Evolutionary conservation across 2,329 filamentous ascomycete species (phyloP).

Genomic region (Clonostachys chloroleuca): DNA sequence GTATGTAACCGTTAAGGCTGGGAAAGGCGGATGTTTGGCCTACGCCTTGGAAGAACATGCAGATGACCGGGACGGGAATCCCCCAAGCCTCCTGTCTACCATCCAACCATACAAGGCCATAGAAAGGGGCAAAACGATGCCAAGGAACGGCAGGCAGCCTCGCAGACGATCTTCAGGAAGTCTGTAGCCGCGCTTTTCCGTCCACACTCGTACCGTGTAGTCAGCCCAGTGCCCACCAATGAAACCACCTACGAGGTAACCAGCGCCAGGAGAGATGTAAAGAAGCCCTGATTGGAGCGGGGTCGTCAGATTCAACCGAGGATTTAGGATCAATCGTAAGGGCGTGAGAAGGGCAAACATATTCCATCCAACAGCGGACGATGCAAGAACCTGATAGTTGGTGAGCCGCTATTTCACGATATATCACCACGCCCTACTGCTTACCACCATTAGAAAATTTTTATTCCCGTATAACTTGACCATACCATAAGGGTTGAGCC

Average conservation of each 20-base stretch:
- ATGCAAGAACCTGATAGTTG: too few species aligned
- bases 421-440: too few species aligned
- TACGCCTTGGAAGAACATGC: constrained; percentile 67
- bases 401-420: too few species aligned
- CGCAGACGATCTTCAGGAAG: constrained; percentile 62
- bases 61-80: constrained; percentile 55
- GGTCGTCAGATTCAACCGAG: constrained; percentile 60
- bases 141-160: constrained; percentile 47
- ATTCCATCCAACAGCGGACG: constrained; percentile 62
- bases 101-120: constrained; percentile 54
- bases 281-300: constrained; percentile 66
- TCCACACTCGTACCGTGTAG: constrained; percentile 39
- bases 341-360: constrained; percentile 65
- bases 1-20: constrained; percentile 65
- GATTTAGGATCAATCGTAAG: constrained; percentile 68
- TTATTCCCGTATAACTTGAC: not conserved
- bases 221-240: constrained; percentile 77
- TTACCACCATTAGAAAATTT: too few species aligned
- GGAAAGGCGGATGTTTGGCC: constrained; percentile 69
- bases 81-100: constrained; percentile 38
- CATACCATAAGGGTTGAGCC: not conserved
- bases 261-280: constrained; percentile 72
- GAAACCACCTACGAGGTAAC: constrained; percentile 66
- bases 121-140: constrained; percentile 46
- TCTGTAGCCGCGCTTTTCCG: constrained; percentile 48